phyloP scores from a whole-genome alignment of 345 rosid species.

The rapeseed (Brassica napus) region DNA sequence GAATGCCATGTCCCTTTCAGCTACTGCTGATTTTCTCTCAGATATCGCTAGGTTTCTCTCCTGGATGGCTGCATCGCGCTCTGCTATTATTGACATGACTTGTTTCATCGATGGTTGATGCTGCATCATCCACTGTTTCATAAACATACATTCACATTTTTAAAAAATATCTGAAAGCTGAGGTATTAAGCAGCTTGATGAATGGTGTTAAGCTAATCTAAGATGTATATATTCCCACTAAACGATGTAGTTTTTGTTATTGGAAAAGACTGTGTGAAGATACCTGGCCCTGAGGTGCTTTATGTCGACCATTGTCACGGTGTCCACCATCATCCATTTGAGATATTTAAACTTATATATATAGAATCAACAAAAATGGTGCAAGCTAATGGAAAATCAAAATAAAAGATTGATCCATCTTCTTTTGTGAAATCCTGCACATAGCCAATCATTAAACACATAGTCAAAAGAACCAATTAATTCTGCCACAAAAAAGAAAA shows the following conservation, averaged over 20 bases:
- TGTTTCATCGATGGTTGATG: conserved; percentile 99
- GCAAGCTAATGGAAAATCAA: conserved; percentile 13
- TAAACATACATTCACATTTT: conserved; percentile 9
- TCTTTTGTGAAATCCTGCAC: neutral
- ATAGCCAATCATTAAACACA: conserved; percentile 7
- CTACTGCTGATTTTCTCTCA: conserved; percentile 87
- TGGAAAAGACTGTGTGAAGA: neutral
- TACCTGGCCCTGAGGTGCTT: conserved; percentile 95
- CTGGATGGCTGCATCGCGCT: conserved; percentile 92
- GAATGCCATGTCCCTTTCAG: conserved; percentile 92
- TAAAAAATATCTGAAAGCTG: neutral
- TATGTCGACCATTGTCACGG: conserved; percentile 90
- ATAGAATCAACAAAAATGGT: neutral
- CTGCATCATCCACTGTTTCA: conserved; percentile 87
- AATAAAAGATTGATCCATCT: conserved; percentile 26
- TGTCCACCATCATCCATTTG: conserved; percentile 94
- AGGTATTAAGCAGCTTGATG: neutral
- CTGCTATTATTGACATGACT: conserved; percentile 94
- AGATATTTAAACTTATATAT: conserved; percentile 17
- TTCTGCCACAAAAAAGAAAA: neutral
- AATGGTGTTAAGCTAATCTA: neutral
- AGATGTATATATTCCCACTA: neutral
- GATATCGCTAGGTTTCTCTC: conserved; percentile 89
- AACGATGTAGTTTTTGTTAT: neutral
- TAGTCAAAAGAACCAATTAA: neutral